phyloP scores from a whole-genome alignment of 1,139 yeast genomes.

The Pneumocystis sp. region DNA sequence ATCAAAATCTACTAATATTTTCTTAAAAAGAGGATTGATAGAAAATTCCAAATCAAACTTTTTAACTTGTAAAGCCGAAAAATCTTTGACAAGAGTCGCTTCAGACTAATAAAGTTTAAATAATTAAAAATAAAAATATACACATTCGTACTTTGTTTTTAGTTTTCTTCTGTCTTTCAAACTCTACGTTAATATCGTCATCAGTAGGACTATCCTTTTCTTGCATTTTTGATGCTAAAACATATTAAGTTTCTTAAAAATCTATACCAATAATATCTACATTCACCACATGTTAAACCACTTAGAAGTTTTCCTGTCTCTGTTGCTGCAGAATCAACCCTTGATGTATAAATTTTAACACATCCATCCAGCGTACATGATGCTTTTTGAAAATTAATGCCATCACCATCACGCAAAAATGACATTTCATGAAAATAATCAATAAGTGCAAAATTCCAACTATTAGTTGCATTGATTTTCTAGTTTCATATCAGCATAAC shows the following conservation, averaged over 20 bases:
- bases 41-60: constrained; percentile 62
- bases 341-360: constrained; percentile 64
- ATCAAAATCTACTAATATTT: constrained; percentile 81
- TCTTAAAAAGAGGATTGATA: constrained; percentile 78
- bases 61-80: constrained; percentile 48
- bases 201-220: constrained; percentile 21
- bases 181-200: constrained; percentile 21
- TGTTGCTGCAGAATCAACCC: constrained; percentile 83
- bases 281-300: constrained; percentile 37
- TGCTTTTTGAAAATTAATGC: constrained; percentile 61
- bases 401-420: constrained; percentile 44
- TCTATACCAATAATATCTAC: constrained; percentile 21
- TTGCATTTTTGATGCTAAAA: constrained; percentile 14
- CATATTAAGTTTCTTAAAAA: not conserved
- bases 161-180: constrained; percentile 19
- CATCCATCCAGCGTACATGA: constrained; percentile 75
- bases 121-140: not conserved
- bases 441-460: constrained; percentile 77
- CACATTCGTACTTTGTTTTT: constrained; percentile 15
- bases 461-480: constrained; percentile 35
- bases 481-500: not conserved
- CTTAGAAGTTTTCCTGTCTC: constrained; percentile 78
- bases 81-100: constrained; percentile 37
- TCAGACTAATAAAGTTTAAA: constrained; percentile 20
- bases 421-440: constrained; percentile 68